These are phyloP conservation scores for Hyphopichia burtonii DNA, from an alignment of 1,139 yeast genomes.

Conservation along the genomic window DNA sequence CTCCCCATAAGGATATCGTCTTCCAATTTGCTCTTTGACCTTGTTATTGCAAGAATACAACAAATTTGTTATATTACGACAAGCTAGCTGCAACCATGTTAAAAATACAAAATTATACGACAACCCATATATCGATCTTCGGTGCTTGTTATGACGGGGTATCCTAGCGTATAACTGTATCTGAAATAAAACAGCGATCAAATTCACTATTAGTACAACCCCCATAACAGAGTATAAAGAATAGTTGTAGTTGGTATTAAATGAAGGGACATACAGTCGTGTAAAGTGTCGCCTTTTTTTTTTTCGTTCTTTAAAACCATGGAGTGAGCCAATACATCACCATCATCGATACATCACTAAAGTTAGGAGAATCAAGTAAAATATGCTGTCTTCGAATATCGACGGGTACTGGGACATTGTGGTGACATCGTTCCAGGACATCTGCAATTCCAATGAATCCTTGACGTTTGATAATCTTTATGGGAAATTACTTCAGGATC, in stretches of 20 bases:
- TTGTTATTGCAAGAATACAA: slow-evolving; percentile 11
- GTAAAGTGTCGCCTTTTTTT: not conserved
- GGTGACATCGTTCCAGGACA: slow-evolving; percentile 64
- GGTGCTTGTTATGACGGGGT: slow-evolving; percentile 15
- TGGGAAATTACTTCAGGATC: slow-evolving; percentile 22
- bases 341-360: too few relatives aligned
- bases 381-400: slow-evolving; percentile 22
- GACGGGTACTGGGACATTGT: slow-evolving; percentile 71
- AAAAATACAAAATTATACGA: slow-evolving; percentile 26
- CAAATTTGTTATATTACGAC: slow-evolving; percentile 12
- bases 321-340: too few relatives aligned
- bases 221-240: too few relatives aligned
- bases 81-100: slow-evolving; percentile 11
- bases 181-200: too few relatives aligned
- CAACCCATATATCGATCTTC: slow-evolving; percentile 24
- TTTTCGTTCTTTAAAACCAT: not conserved
- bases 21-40: slow-evolving; percentile 13
- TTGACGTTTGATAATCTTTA: slow-evolving; percentile 49
- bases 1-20: slow-evolving; percentile 15
- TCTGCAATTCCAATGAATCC: slow-evolving; percentile 60
- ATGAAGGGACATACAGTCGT: slow-evolving; percentile 7
- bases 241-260: too few relatives aligned
- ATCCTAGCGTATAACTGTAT: too few relatives aligned
- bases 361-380: not conserved
- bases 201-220: too few relatives aligned